Evolutionary conservation across 306 rosid species (phyloP).

Genomic region (Vigna unguiculata): DNA sequence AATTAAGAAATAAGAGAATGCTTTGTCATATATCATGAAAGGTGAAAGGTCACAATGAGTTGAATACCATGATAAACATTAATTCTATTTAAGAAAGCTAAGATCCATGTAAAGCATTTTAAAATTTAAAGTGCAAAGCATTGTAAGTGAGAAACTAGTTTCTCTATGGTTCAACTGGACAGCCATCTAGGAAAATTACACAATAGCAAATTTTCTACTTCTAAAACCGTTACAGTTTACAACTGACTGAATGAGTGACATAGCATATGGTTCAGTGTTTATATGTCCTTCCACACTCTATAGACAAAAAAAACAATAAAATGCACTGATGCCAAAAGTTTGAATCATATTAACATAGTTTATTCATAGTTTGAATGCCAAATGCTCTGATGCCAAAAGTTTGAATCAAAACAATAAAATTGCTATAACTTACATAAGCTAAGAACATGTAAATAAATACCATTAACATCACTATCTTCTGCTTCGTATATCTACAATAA

Average conservation of each 20-base stretch:
- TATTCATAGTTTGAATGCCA: no score
- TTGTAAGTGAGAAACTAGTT: constrained; percentile 21
- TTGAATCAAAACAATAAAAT: constrained; percentile 21
- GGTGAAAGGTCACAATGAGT: constrained; percentile 12
- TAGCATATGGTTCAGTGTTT: constrained; percentile 9
- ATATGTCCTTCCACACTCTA: constrained; percentile 10
- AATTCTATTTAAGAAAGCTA: constrained; percentile 1
- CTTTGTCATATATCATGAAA: constrained; percentile 23
- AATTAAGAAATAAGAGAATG: constrained; percentile 21
- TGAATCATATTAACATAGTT: constrained; percentile 5
- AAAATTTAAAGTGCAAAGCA: background rate
- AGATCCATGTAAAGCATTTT: constrained; percentile 17
- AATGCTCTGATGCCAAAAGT: background rate
- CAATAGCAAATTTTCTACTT: constrained; percentile 14
- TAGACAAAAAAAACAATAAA: constrained; percentile 1
- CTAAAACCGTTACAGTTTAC: constrained; percentile 8
- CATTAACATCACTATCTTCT: constrained; percentile 40
- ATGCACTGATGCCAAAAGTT: constrained; percentile 1
- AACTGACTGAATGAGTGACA: constrained; percentile 1
- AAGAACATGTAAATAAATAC: constrained; percentile 36
- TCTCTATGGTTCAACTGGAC: constrained; percentile 16
- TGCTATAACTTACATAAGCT: background rate
- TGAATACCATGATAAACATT: constrained; percentile 22
- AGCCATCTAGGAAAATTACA: constrained; percentile 7
- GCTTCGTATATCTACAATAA: constrained; percentile 32